Conservation (phyloP, 1,284 basidiomycete genomes). For the Meripilus lineatus region DNA sequence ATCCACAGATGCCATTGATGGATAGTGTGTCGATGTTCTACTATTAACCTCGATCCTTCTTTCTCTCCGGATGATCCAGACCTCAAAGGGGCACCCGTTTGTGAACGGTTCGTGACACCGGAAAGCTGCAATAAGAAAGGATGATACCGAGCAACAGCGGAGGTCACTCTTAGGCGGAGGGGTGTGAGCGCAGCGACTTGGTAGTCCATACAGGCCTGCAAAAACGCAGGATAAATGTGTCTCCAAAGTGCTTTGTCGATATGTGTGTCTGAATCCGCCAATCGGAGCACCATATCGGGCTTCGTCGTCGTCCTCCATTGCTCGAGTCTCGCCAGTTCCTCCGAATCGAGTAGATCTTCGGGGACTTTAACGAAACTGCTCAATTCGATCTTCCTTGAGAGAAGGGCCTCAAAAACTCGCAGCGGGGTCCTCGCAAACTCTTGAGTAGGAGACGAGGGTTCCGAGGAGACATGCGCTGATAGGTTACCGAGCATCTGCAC, state of each 20-base stretch:
- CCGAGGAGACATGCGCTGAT: conserved; percentile 35
- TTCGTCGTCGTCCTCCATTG: conserved; percentile 57
- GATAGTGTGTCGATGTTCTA: conserved; percentile 63
- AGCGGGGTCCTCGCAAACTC: conserved; percentile 23
- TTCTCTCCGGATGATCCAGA: conserved; percentile 35
- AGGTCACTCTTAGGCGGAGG: conserved; percentile 61
- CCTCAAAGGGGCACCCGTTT: conserved; percentile 39
- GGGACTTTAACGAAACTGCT: conserved; percentile 53
- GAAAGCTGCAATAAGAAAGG: conserved; percentile 62
- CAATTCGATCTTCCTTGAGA: conserved; percentile 33
- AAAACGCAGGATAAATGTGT: conserved; percentile 59
- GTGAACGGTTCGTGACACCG: conserved; percentile 51
- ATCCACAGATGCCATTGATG: conserved; percentile 90
- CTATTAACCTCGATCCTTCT: conserved; percentile 46
- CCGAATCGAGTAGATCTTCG: conserved; percentile 58
- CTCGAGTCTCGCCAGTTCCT: conserved; percentile 52
- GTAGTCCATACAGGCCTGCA: conserved; percentile 49
- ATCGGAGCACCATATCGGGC: conserved; percentile 49
- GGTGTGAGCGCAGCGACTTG: conserved; percentile 39
- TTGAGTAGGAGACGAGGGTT: conserved; percentile 24
- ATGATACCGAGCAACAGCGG: conserved; percentile 63
- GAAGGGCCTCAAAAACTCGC: conserved; percentile 47
- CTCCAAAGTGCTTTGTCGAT: conserved; percentile 70
- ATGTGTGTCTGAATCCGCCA: conserved; percentile 62
- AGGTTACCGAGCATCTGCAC: conserved; percentile 48